phyloP scores from a whole-genome alignment of 2,329 filamentous ascomycete species.

The Pleurostoma richardsiae region DNA sequence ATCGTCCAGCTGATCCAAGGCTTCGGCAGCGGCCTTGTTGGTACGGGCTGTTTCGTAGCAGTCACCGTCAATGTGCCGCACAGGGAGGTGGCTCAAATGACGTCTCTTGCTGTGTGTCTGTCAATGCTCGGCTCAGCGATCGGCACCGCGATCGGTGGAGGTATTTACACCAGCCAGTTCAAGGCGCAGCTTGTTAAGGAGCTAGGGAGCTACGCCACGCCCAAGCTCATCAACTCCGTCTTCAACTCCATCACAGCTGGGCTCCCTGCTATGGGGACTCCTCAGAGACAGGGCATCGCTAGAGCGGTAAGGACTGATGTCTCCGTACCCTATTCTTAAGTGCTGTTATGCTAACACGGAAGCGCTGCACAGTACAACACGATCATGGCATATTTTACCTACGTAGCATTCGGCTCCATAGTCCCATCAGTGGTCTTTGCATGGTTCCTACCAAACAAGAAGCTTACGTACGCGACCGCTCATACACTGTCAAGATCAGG shows the following conservation, averaged over 20 bases:
- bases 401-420: background rate
- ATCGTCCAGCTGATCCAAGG: slow-evolving; percentile 42
- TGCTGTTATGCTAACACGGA: background rate
- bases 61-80: slow-evolving; percentile 31
- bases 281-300: slow-evolving; percentile 32
- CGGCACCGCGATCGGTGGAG: slow-evolving; percentile 36
- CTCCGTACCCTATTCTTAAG: background rate
- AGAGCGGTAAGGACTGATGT: slow-evolving; percentile 21
- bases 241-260: slow-evolving; percentile 38
- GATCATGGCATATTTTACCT: background rate
- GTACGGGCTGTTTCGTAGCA: background rate
- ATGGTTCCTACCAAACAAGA: background rate
- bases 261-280: slow-evolving; percentile 31
- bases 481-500: background rate
- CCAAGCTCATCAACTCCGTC: slow-evolving; percentile 25
- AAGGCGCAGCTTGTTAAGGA: slow-evolving; percentile 25
- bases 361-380: background rate
- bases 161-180: slow-evolving; percentile 42
- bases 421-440: background rate
- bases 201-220: slow-evolving; percentile 22
- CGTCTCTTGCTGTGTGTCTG: slow-evolving; percentile 36
- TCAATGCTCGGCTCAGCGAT: slow-evolving; percentile 32
- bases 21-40: slow-evolving; percentile 24
- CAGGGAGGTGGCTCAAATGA: slow-evolving; percentile 39
- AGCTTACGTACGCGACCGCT: background rate